Evolutionary conservation across 2,329 filamentous ascomycete species (phyloP), one percentile per base, ranked within the genome.

Genomic region (Cladophialophora bantiana): DNA sequence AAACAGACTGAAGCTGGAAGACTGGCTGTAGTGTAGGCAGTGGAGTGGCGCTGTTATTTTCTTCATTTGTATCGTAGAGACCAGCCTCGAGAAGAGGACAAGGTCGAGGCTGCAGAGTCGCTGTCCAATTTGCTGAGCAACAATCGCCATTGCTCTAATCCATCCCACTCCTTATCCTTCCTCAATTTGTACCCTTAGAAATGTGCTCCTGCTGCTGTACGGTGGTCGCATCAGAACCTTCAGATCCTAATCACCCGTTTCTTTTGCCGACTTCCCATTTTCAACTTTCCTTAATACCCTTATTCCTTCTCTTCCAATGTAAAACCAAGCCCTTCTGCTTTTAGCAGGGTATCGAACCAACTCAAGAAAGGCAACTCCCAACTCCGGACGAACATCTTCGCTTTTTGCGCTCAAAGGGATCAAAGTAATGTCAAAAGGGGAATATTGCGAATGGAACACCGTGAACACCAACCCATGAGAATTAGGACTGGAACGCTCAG

Each of bases 401-500:
- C 62, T 60, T 65, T 65, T 65, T 2, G n/a, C 48, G 56, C 55
- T 53, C 42, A 45, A 65, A 59, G 5, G 55, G 45, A 36, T 38
- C 50, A 35, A 56, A 50, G 10, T 20, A 20, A 15, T 35, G 50
- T 48, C 59, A 59, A 61, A 53, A n/a, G 59, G 59, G 48, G 48
- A 53, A 54, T 61, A 50, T 50, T 53, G 42, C 31, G 34, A 61
- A 64, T 45, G 40, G 18, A 59, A 67, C 55, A 18, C 62, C 62
- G n/a, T 60, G 34, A 54, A 62, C 65, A 58, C 65, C 65, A 60
- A 48, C 35, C 53, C n/a, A 61, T 61, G 31, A 26, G 9, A 53
- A 34, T 62, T 61, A 32, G 53, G 62, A 70, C 68, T 58, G 56
- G 59, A 70, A 68, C 68, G 68, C 68, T 68, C 68, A 70, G 60